Evolutionary conservation across 2,329 filamentous ascomycete genomes (phyloP), one percentile per base, ranked within the genome.

Genomic region (Endocalyx cinctus): DNA sequence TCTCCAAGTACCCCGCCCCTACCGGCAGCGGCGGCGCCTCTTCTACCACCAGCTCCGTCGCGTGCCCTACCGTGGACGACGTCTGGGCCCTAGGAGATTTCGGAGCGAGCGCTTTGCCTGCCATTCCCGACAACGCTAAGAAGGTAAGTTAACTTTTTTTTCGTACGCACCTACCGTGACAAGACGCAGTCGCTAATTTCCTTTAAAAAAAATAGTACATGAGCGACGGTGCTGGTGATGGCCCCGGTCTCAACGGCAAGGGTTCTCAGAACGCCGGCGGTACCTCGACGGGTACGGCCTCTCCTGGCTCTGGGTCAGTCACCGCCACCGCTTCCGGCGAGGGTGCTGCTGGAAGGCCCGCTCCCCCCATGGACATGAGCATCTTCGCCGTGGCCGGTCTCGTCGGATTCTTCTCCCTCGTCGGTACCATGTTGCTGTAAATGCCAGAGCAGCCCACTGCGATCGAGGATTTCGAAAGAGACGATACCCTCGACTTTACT

Each of bases 261-360:
- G 74, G 74, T 16, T 79, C 74, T 15, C 74, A 78, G 60, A 64
- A 69, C 31, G 64, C 67, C 10, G 62, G 59, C 5, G 64, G 64
- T 34, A 63, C 69, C 27, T 66, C 66, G 13, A 68, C 70, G 25
- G 62, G 62, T 22, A 58, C 59, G 32, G 62, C 62, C 22, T 28
- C 46, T 1, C 54, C 62, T 16, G 62, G 63, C 23, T 64, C 63
- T 18, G 64, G 61, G 20, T 56, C 54, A 13, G 52, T 59, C 31
- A 54, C 54, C 5, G 53, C 54, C 10, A 60, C 62, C n/a, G 46
- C 50, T 6, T 52, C 58, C 19, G 61, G 59, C 36, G 62, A 62
- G 42, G 58, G 47, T 28, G 54, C 41, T 15, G 54, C 47, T 25
- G 58, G 55, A n/a, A 47, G 51, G 34, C 47, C 46, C 29, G 41